Evolutionary conservation across 1,284 basidiomycete genomes (phyloP), one percentile per base, ranked within the genome.

Genomic region (Trichosporon coremiiforme): DNA sequence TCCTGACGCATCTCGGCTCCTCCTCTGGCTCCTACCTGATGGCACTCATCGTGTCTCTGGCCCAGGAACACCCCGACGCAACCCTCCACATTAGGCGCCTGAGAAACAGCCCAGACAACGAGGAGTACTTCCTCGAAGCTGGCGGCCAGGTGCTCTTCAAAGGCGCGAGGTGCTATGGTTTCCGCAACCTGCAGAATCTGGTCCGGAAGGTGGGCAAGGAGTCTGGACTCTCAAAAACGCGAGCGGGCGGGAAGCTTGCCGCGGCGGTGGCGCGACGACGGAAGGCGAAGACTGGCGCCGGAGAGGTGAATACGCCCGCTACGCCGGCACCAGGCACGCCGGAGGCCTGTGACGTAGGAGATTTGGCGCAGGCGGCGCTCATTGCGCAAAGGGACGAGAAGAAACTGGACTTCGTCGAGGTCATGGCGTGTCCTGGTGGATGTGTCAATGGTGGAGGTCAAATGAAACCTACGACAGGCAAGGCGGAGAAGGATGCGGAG

Each of bases 361-460:
- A 71, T 17, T 15, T 71, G 2, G 57, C 68, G 0, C 53, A 45
- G 2, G 72, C 70, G 2, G 71, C 69, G 13, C 70, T 68, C 22
- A 68, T 79, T 3, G 68, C 68, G 15, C 71, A 68, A 12, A 74
- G 79, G 65, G 85, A 87, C 71, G 87, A 88, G 66, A 86, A 85
- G 76, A 86, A 88, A 38, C 92, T 96, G 80, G 96, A 99, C 84
- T 99, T 96, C 82, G 91, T 99, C 64, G 97, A 99, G 79, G 95
- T 99, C 71, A 99, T 99, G 97, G 97, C 97, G 29, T 99, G 97
- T 85, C 97, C 97, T 0, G 90, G 92, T 0, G 97, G 97, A 5
- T 99, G 97, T 80, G 93, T 98, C 64, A 98, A 98, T 79, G 96
- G 97, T 2, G 96, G 97, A 29, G 97, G 97, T 1, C 97, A 99